Evolutionary conservation across 2,329 filamentous ascomycete genomes (phyloP).

Genomic region (Metarhizium robertsii): DNA sequence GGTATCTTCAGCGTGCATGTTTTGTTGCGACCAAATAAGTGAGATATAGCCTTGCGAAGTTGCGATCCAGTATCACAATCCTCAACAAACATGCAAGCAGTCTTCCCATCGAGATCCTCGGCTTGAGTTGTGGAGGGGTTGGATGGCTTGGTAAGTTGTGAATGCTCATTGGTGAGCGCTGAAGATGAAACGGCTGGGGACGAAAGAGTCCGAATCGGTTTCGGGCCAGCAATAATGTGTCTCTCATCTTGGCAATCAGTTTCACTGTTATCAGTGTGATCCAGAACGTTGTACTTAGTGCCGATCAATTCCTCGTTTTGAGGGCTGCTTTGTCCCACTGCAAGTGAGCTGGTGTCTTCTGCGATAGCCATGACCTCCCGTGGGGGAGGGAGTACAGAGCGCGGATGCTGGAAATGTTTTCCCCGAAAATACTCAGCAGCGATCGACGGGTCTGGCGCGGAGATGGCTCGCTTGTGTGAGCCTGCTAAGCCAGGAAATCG

Average conservation of each 20-base stretch:
- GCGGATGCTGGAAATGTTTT: constrained; percentile 5
- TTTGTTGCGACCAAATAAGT: constrained; percentile 80
- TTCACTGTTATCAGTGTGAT: not conserved
- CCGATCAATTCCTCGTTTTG: not conserved
- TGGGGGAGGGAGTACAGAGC: constrained; percentile 10
- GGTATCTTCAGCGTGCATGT: constrained; percentile 63
- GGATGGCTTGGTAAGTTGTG: not conserved
- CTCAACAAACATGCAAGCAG: constrained; percentile 44
- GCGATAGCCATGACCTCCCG: constrained; percentile 9
- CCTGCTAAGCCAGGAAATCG: constrained; percentile 15
- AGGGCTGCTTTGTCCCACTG: not conserved
- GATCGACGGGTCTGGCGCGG: constrained; percentile 35
- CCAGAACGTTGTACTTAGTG: not conserved
- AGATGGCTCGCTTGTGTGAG: constrained; percentile 39
- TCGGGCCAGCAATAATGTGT: not conserved
- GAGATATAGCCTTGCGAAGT: constrained; percentile 66
- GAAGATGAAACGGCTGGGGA: not conserved
- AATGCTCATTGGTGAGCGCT: not conserved
- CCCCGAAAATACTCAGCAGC: not conserved
- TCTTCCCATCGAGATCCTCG: constrained; percentile 15
- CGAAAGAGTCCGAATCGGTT: not conserved
- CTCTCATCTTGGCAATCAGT: not conserved
- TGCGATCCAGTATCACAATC: constrained; percentile 52
- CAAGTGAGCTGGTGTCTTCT: not conserved
- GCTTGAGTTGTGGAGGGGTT: not conserved